Conservation (phyloP, 2,329 filamentous ascomycete species). For the Cytospora chrysosperma region DNA sequence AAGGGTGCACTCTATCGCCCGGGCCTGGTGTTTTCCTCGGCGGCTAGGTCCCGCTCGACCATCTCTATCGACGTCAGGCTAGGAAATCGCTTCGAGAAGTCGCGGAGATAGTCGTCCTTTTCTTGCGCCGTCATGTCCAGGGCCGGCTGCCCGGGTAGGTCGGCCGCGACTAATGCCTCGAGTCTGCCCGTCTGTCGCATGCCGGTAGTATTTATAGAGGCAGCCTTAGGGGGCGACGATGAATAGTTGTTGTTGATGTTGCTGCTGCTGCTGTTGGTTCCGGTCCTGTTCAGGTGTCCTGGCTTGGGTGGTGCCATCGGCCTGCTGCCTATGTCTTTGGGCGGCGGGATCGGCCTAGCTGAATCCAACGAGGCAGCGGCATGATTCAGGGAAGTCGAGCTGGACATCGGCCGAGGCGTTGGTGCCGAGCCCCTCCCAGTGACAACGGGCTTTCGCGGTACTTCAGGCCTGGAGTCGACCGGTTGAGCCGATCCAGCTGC, state of each 20-base stretch:
- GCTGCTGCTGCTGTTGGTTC: conserved; percentile 34
- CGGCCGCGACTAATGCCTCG: conserved; percentile 45
- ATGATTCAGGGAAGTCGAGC: conserved; percentile 18
- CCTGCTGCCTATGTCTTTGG: conserved; percentile 32
- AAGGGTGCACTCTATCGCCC: conserved; percentile 22
- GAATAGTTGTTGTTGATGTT: conserved; percentile 25
- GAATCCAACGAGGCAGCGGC: conserved; percentile 26
- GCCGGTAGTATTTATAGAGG: conserved; percentile 29
- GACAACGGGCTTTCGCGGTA: conserved; percentile 53
- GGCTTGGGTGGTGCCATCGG: conserved; percentile 63
- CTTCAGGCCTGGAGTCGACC: conserved; percentile 42
- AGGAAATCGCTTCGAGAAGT: conserved; percentile 85
- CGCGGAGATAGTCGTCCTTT: conserved; percentile 62
- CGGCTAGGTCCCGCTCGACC: conserved; percentile 67
- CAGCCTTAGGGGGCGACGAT: conserved; percentile 47
- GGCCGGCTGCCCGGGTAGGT: conserved; percentile 48
- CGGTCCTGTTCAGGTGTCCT: conserved; percentile 56
- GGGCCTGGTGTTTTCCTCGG: conserved; percentile 33
- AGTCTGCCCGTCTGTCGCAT: conserved; percentile 29
- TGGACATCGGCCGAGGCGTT: conserved; percentile 29
- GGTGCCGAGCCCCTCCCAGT: conserved; percentile 29
- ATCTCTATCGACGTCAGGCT: conserved; percentile 83
- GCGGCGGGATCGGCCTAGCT: conserved; percentile 32
- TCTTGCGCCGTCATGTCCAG: conserved; percentile 57
- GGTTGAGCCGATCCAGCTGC: conserved; percentile 37